Evolutionary conservation across 73 alveolate species (phyloP).

Genomic region (Breviolum minutum): DNA sequence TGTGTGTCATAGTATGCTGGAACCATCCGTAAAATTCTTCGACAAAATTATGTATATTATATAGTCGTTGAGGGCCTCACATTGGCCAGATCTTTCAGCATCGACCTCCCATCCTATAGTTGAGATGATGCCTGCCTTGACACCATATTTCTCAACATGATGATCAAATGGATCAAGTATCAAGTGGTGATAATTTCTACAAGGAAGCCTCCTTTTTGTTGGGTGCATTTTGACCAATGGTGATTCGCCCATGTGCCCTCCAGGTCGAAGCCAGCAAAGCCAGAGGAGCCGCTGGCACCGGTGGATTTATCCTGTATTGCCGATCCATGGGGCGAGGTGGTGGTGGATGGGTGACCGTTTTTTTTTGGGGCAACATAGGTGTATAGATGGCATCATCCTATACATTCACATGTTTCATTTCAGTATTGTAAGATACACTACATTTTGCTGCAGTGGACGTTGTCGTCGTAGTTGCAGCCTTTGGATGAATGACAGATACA

Average conservation of each 20-base stretch:
- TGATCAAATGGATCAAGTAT: not conserved
- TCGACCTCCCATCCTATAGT: no score
- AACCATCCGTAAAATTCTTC: no score
- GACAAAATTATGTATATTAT: no score
- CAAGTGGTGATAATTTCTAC: not conserved
- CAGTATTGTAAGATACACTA: not conserved
- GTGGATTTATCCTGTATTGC: not conserved
- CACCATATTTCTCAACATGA: no score
- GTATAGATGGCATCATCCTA: not conserved
- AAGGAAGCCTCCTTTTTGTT: not conserved
- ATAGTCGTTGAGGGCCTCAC: no score
- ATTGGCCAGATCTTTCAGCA: no score
- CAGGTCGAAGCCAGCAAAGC: not conserved
- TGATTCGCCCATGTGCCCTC: not conserved
- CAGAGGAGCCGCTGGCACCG: not conserved
- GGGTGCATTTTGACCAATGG: not conserved
- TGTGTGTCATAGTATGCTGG: no score
- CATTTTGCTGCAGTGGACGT: not conserved
- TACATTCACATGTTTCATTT: no score
- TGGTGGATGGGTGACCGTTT: not conserved
- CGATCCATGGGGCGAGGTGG: conserved; percentile 71
- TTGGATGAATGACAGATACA: no score
- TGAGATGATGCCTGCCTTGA: no score
- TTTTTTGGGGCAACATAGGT: not conserved
- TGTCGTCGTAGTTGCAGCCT: no score